Evolutionary conservation across 306 rosid genomes (phyloP).

Genomic region (Crotalaria pallida): DNA sequence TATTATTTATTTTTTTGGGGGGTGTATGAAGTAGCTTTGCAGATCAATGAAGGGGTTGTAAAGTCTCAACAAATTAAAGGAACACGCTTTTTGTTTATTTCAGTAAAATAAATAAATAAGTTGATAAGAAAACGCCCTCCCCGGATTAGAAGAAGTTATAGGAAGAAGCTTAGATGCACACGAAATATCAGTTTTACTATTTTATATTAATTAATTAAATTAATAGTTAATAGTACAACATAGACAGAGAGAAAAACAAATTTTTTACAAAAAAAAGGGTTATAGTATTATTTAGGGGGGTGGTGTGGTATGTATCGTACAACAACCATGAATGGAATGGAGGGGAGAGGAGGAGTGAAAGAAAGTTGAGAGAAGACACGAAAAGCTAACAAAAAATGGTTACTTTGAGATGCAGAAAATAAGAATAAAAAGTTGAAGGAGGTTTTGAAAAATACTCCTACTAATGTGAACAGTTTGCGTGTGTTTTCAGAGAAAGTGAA

Average conservation of each 20-base stretch:
- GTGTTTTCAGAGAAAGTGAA: background rate
- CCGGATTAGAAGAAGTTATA: constrained; percentile 7
- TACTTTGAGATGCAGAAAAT: background rate
- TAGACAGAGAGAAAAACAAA: background rate
- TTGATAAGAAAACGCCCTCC: constrained; percentile 25
- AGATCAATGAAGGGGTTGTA: constrained; percentile 29
- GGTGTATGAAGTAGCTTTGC: constrained; percentile 27
- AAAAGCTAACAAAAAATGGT: constrained; percentile 33
- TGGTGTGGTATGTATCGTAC: background rate
- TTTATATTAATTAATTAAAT: constrained; percentile 1
- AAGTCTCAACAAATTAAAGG: constrained; percentile 23
- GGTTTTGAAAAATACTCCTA: no score
- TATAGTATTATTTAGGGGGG: constrained; percentile 19
- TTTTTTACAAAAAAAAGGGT: background rate
- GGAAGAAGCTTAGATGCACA: constrained; percentile 16
- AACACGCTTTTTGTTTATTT: background rate
- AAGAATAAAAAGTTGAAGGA: background rate
- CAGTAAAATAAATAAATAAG: constrained; percentile 9
- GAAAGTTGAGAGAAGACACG: constrained; percentile 26
- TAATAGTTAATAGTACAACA: no score
- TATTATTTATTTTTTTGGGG: background rate
- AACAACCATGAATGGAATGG: constrained; percentile 38
- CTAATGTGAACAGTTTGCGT: background rate
- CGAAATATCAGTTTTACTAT: constrained; percentile 14
- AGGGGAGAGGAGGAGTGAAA: no score